Base-by-base conservation (phyloP, 768 basidiomycete species). In the Russula compacta region DNA sequence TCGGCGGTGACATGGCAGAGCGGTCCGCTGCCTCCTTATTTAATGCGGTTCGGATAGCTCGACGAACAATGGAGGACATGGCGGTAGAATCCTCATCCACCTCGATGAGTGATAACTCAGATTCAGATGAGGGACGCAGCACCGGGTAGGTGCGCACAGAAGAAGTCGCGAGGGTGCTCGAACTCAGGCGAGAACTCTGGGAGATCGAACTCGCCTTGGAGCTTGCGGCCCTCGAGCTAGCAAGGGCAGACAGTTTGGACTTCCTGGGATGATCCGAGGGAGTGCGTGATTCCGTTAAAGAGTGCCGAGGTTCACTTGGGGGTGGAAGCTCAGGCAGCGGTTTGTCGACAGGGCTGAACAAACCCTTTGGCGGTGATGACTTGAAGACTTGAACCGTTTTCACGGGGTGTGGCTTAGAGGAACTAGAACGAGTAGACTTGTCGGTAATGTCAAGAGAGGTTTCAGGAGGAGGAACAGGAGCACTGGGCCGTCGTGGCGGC, bases 141-240 rank as follows among this genome's bases (percentile, higher is more conserved):
- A 69, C 78, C 24, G 87, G 85, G 68, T 85, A 90, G 1, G 89
- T 89, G 66, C 83, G 81, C n/a, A 86, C 77, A 29, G 87, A 84
- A 3, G 81, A 83, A 0, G 81, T 74, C 38, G 81, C 75, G 46
- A 81, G 72, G 10, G 74, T 79, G 48, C 56, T 59, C n/a, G 56
- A 57, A 17, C 64, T 65, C 43, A 54, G 6, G 24, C 66, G 53
- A 60, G 60, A 81, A 24, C 83, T 81, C 52, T 79, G 74, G 24
- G 85, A 83, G 66, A 80, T 82, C 61, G 78, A 74, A 60, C 76
- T 80, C 48, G 73, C 73, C 39, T 70, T 50, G 6, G 61, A 60
- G 46, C 65, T 71, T 1, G 63, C 51, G 51, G 73, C 75, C 48
- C 76, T 68, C 33, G 85, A 86, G 66, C 80, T 85, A 11, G 88